A percentile compares a stretch with the other conserved stretches of the same genome.
Conservation (phyloP, 1,284 basidiomycete genomes). For the Macrocystidia cucumis region DNA sequence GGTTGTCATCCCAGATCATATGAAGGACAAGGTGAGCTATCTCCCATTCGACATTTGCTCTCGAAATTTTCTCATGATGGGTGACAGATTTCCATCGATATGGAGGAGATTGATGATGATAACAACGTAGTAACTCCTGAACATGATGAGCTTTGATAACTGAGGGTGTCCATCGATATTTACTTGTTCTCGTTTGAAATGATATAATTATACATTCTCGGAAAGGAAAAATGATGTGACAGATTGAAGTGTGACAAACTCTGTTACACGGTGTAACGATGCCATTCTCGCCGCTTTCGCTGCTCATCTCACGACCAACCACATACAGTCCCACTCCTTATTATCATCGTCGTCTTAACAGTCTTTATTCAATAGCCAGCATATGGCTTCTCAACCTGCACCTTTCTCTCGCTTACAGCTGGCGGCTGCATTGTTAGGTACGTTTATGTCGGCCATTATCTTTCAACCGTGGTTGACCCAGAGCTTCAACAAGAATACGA, state of each 20-base stretch:
- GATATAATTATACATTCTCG: no score
- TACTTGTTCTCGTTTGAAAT: not conserved
- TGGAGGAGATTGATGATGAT: conserved; percentile 64
- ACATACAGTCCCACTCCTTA: no score
- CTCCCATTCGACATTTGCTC: not conserved
- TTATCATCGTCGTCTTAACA: no score
- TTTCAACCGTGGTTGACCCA: not conserved
- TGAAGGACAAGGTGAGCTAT: conserved; percentile 39
- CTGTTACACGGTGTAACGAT: no score
- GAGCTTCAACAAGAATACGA: conserved; percentile 59
- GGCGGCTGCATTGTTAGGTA: conserved; percentile 73
- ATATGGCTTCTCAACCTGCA: no score
- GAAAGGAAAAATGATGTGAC: no score
- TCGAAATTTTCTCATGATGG: conserved; percentile 6
- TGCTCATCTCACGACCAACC: no score
- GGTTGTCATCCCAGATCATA: conserved; percentile 41
- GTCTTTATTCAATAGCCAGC: no score
- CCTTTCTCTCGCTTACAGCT: conserved; percentile 71
- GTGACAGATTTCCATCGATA: conserved; percentile 37
- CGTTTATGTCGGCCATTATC: conserved; percentile 12
- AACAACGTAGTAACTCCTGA: conserved; percentile 40
- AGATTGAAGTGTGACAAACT: no score
- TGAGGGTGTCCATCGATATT: no score
- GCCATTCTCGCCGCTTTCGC: no score
- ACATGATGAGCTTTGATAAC: conserved; percentile 37